Evolutionary conservation across 2,329 filamentous ascomycete species (phyloP), one percentile per base, ranked within the genome.

Genomic region (Rutstroemia sp.): DNA sequence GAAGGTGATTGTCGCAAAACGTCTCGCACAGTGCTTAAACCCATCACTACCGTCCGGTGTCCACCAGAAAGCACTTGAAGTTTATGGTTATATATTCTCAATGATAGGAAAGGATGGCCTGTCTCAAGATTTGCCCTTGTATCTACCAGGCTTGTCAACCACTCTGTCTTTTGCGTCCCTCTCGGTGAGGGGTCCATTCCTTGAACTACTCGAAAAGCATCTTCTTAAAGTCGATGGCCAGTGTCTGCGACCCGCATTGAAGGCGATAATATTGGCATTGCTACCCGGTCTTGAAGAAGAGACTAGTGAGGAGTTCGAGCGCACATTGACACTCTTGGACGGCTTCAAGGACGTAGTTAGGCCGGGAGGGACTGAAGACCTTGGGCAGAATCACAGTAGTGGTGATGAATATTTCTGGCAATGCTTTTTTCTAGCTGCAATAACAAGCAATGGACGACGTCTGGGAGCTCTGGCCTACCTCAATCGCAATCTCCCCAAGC

Each of bases 371-470:
- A 78, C 78, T 58, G 73, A 79, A 61, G 74, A 72, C 54, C 77
- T 76, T 61, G 81, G 73, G 34, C 71, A 70, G 55, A 77, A 72
- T 39, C 82, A 81, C 70, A 81, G 75, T 47, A 78, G 78, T 8
- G 84, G 84, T 9, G 89, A 92, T 62, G 88, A 89, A 61, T 96
- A 94, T 71, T 99, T 97, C 70, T 99, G 94, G 94, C 94, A 99
- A 73, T 96, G 91, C 70, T 87, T 99, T 68, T 97, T 99, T 67
- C 76, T 99, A 17, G 90, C 92, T 9, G 87, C 89, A 17, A 94
- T 99, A 58, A 96, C 94, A 1, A 92, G 92, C 66, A 82, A 89
- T 44, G 91, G 86, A 59, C 81, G 92, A 59, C 84, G 94, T 55
- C 84, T 89, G 61, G 94, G 94, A 25, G 91, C 91, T 41, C 76